These are phyloP conservation scores for Mucuna pruriens DNA, from an alignment of 306 rosid genomes.

Conservation along the genomic window DNA sequence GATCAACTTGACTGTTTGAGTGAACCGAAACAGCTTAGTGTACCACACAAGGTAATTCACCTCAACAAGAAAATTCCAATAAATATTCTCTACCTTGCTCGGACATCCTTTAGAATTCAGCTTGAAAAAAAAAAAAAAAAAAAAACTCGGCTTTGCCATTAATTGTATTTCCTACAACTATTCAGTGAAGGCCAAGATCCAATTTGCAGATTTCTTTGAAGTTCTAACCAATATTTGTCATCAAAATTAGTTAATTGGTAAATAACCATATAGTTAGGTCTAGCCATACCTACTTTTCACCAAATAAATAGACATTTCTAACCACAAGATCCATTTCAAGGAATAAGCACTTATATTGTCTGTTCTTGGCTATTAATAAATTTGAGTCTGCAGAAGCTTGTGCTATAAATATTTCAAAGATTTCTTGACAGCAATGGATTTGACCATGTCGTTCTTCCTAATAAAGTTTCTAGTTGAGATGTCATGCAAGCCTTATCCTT, in stretches of 20 bases:
- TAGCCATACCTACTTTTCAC: constrained; percentile 31
- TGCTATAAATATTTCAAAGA: constrained; percentile 31
- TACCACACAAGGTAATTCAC: constrained; percentile 40
- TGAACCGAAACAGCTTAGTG: constrained; percentile 31
- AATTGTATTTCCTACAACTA: constrained; percentile 28
- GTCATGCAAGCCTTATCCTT: constrained; percentile 45
- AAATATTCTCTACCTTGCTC: constrained; percentile 16
- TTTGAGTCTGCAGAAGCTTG: constrained; percentile 24
- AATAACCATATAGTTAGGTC: neutral
- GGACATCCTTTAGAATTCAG: neutral
- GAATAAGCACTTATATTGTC: constrained; percentile 20
- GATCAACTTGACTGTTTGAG: constrained; percentile 28
- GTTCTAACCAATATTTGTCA: neutral
- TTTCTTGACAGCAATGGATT: constrained; percentile 25
- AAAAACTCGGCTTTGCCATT: neutral
- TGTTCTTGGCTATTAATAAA: constrained; percentile 7
- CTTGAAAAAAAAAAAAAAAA: neutral
- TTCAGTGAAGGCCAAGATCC: constrained; percentile 3
- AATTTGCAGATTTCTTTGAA: constrained; percentile 9
- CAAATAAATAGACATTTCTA: neutral
- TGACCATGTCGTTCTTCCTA: constrained; percentile 40
- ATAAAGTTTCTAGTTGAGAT: constrained; percentile 47
- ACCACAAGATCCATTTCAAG: constrained; percentile 25
- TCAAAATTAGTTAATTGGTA: constrained; percentile 15
- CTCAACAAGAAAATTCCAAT: constrained; percentile 8